Evolutionary conservation across 768 basidiomycete genomes (phyloP), one percentile per base, ranked within the genome.

Genomic region (Ramaria rubella): DNA sequence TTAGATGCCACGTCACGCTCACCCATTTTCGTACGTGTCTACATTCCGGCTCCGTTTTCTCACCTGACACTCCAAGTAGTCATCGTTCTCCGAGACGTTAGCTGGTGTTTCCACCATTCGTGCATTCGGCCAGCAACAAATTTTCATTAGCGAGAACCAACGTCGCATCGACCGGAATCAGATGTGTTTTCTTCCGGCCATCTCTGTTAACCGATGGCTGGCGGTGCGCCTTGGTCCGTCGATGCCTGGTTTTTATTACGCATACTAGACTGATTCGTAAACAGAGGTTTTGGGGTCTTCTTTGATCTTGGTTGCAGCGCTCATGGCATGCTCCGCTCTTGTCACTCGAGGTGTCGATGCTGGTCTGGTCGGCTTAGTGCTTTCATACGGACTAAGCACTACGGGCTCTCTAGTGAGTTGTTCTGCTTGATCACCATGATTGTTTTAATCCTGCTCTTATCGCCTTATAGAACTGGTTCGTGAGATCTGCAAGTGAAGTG

Each of bases 1-100:
- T 76, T 94, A 14, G 91, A 94, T 61, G 87, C 92, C 0, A 86
- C 91, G 24, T 90, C 90, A 5, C 84, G 89, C 36, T 91, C 90
- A 0, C 94, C 94, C 1, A 91, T 98, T 58, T 94, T 95, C 68
- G 86, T 56, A 29, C 26, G 71, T 14, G 73, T 72, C 69, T 61
- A n/a, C 40, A 19, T 42, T 42, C n/a, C 5, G 17, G n/a, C 40
- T 8, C 9, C 8, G n/a, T 17, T 2, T 42, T 42, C 17, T 42
- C 8, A 42, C 23, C 40, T 42, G 2, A n/a, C n/a, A n/a, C n/a
- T 42, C 11, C 5, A 42, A 6, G 17, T 19, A 56, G 55, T 21
- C 86, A 0, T 88, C 86, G 84, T 90, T 90, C 67, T 86, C 86
- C 1, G 90, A 90, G 67, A 85, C 81, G 2, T 71, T 84, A 34